Evolutionary conservation across 2,329 filamentous ascomycete genomes (phyloP).

Genomic region (Mycosphaerella sp.): DNA sequence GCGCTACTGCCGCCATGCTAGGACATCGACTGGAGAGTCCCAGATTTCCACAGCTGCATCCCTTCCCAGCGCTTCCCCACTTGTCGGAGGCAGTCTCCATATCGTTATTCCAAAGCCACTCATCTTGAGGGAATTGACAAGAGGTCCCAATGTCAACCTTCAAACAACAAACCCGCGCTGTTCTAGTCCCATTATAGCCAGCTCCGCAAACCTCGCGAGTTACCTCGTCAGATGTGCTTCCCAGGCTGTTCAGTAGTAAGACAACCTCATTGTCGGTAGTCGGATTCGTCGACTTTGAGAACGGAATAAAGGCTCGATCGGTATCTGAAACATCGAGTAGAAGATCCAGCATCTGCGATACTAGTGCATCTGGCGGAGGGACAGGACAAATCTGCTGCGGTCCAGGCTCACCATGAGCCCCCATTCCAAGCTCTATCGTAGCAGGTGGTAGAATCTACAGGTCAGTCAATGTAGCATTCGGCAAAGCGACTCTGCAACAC

Average conservation of each 20-base stretch:
- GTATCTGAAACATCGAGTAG: conserved; percentile 32
- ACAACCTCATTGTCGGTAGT: conserved; percentile 32
- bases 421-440: conserved; percentile 59
- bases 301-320: conserved; percentile 36
- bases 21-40: conserved; percentile 34
- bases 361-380: conserved; percentile 31
- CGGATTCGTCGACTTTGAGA: conserved; percentile 30
- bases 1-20: conserved; percentile 35
- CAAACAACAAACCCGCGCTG: conserved; percentile 32
- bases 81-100: conserved; percentile 32
- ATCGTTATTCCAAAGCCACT: conserved; percentile 36
- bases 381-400: conserved; percentile 50
- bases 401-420: conserved; percentile 61
- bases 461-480: conserved; percentile 52
- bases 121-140: conserved; percentile 37
- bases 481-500: conserved; percentile 32
- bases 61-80: conserved; percentile 28
- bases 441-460: conserved; percentile 50
- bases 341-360: conserved; percentile 34
- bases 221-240: conserved; percentile 35
- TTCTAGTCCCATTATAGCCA: conserved; percentile 30
- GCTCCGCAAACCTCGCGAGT: conserved; percentile 34
- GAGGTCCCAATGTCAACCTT: conserved; percentile 32
- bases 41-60: conserved; percentile 32
- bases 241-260: conserved; percentile 34